Evolutionary conservation across 345 rosid species (phyloP).

Genomic region (Gossypium ekmanianum): DNA sequence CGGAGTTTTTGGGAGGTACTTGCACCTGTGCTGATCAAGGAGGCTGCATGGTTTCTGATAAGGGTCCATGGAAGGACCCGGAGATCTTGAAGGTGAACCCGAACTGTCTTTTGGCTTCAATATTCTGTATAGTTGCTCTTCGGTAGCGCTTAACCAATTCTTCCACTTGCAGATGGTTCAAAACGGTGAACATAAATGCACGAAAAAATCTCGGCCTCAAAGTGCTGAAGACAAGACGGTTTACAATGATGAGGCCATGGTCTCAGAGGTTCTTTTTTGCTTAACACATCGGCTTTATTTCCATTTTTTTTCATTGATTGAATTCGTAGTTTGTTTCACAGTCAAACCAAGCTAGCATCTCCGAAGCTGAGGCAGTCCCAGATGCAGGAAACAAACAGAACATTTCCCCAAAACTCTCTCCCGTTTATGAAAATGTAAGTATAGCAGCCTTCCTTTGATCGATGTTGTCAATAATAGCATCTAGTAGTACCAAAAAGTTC

Average conservation of each 20-base stretch:
- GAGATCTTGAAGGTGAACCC: constrained; percentile 61
- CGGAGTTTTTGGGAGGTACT: constrained; percentile 81
- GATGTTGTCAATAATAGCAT: background rate
- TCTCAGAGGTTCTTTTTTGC: constrained; percentile 37
- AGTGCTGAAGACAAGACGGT: constrained; percentile 40
- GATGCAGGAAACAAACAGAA: constrained; percentile 10
- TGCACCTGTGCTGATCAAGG: constrained; percentile 82
- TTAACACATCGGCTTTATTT: background rate
- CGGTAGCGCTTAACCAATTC: background rate
- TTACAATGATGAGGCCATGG: constrained; percentile 35
- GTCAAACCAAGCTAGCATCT: constrained; percentile 34
- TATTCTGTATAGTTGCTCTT: background rate
- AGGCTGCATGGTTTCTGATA: constrained; percentile 89
- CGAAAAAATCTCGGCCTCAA: constrained; percentile 27
- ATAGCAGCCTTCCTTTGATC: background rate
- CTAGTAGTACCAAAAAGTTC: no score
- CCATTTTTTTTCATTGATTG: background rate
- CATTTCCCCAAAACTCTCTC: constrained; percentile 13
- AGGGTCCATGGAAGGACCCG: constrained; percentile 87
- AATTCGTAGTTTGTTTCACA: constrained; percentile 6
- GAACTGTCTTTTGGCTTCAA: background rate
- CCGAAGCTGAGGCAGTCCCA: constrained; percentile 28
- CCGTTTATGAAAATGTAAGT: constrained; percentile 37
- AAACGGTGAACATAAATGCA: constrained; percentile 67
- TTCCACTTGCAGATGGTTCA: constrained; percentile 54